phyloP scores from a whole-genome alignment of 257 asterid genomes.

The Lycium ferocissimum region DNA sequence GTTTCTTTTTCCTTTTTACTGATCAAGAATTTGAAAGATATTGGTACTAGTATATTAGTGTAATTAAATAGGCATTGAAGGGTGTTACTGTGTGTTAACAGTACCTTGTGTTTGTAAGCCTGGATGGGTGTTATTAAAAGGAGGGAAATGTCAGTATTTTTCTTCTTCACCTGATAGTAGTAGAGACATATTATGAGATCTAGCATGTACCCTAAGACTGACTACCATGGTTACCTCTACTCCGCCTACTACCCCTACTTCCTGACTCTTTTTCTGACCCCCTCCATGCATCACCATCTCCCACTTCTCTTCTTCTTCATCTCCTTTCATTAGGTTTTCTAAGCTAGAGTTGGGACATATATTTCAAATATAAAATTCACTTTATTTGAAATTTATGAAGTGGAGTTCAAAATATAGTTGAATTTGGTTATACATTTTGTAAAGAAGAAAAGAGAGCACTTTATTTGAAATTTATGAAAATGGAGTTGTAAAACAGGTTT shows the following conservation, averaged over 20 bases:
- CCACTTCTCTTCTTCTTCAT: not conserved
- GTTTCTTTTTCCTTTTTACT: not conserved
- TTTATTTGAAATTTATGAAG: no score
- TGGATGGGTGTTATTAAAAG: slow-evolving; percentile 28
- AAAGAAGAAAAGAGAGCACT: no score
- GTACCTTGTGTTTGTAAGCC: slow-evolving; percentile 42
- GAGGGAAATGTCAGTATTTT: slow-evolving; percentile 36
- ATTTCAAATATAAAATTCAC: no score
- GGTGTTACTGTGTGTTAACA: slow-evolving; percentile 30
- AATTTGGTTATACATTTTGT: no score
- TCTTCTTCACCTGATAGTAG: slow-evolving; percentile 25
- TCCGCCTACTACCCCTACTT: slow-evolving; percentile 30
- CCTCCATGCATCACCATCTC: not conserved
- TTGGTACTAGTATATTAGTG: not conserved
- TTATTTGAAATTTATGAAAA: no score
- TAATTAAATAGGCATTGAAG: not conserved
- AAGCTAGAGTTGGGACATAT: no score
- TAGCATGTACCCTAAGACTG: slow-evolving; percentile 25
- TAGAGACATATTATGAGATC: not conserved
- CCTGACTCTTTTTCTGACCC: slow-evolving; percentile 18
- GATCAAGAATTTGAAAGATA: not conserved
- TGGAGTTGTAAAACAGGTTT: no score
- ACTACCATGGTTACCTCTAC: slow-evolving; percentile 25
- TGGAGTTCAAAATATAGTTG: no score
- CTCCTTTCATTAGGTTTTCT: not conserved